Percentiles rank a stretch among this genome's conserved stretches.
Evolutionary conservation across 345 rosid genomes (phyloP).

Genomic region (Syzygium grande): DNA sequence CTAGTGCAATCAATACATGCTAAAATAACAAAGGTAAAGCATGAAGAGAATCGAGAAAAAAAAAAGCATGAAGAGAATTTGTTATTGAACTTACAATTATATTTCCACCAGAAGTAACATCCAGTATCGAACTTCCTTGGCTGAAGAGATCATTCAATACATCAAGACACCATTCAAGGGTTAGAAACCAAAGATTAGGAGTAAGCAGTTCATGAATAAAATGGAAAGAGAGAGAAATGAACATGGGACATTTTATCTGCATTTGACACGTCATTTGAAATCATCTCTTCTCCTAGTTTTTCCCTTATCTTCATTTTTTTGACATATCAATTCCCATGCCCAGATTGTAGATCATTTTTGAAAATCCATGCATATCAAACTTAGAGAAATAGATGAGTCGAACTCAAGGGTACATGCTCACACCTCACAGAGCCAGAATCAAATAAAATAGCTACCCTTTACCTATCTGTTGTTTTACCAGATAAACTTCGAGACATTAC

Average conservation of each 20-base stretch:
- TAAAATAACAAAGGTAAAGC: not conserved
- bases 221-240: not conserved
- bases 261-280: not conserved
- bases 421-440: not conserved
- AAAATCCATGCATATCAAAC: not conserved
- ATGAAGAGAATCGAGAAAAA: not conserved
- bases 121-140: constrained; percentile 71
- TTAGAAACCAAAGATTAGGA: not conserved
- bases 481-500: not conserved
- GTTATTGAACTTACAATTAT: constrained; percentile 43
- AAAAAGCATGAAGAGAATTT: not conserved
- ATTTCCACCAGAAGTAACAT: constrained; percentile 72
- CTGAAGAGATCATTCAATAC: constrained; percentile 29
- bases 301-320: not conserved
- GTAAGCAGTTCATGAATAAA: not conserved
- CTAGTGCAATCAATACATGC: not conserved
- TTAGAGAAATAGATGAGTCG: not conserved
- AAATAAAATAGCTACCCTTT: not conserved
- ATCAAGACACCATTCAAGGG: constrained; percentile 4
- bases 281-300: not conserved
- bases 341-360: not conserved
- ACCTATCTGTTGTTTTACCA: not conserved
- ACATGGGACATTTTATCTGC: not conserved
- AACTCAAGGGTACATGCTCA: not conserved
- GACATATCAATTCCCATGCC: not conserved